Conservation (phyloP, 768 basidiomycete genomes). For the Galerina marginata region DNA sequence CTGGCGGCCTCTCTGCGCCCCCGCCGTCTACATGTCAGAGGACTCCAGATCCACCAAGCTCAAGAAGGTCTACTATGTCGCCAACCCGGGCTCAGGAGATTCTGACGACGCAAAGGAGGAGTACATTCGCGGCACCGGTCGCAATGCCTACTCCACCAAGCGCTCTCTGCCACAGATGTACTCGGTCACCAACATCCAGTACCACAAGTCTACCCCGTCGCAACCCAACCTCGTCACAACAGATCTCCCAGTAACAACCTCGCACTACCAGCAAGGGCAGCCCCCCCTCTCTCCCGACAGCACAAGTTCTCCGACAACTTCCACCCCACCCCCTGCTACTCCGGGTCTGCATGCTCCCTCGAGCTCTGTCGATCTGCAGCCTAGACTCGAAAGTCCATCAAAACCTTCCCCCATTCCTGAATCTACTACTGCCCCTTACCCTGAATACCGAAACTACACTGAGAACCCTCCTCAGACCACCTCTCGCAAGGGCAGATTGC, state of each 20-base stretch:
- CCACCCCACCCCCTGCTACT: slow-evolving; percentile 75
- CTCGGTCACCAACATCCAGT: slow-evolving; percentile 11
- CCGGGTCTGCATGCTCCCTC: slow-evolving; percentile 52
- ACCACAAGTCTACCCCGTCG: slow-evolving; percentile 23
- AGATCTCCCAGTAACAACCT: slow-evolving; percentile 10
- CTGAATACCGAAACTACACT: slow-evolving; percentile 17
- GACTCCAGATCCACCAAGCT: slow-evolving; percentile 49
- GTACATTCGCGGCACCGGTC: slow-evolving; percentile 13
- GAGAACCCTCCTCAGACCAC: slow-evolving; percentile 25
- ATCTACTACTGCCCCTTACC: slow-evolving; percentile 18
- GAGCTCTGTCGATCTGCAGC: slow-evolving; percentile 20
- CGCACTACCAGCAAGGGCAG: slow-evolving; percentile 23
- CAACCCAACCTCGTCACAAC: slow-evolving; percentile 33
- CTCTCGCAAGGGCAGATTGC: slow-evolving; percentile 39
- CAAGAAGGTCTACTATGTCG: slow-evolving; percentile 57
- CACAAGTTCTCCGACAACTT: slow-evolving; percentile 65
- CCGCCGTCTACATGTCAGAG: slow-evolving; percentile 59
- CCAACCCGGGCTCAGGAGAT: slow-evolving; percentile 64
- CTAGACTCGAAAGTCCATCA: slow-evolving; percentile 15
- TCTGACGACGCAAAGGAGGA: slow-evolving; percentile 38
- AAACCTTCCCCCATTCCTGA: slow-evolving; percentile 42
- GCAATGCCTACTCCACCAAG: not conserved
- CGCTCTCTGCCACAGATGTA: slow-evolving; percentile 10
- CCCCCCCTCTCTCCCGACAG: slow-evolving; percentile 74
- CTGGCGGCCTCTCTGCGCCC: slow-evolving; percentile 13